Percentiles rank a stretch among this genome's conserved stretches.
phyloP scores from a whole-genome alignment of 176 grass and related monocot species.

The Musa troglodytarum region DNA sequence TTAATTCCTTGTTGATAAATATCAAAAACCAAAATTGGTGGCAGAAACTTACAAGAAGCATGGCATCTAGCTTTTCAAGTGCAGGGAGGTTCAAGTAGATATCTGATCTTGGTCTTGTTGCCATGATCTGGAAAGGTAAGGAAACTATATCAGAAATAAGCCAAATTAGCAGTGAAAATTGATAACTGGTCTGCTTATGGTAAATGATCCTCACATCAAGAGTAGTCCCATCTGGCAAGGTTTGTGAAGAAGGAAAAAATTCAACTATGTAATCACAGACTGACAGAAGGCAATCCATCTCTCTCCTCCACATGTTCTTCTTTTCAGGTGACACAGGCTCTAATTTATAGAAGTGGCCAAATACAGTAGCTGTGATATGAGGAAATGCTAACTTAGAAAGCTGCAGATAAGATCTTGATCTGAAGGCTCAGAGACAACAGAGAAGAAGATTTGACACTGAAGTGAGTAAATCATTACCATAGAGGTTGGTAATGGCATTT shows the following conservation, averaged over 20 bases:
- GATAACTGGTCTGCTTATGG: not conserved
- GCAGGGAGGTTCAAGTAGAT: conserved; percentile 96
- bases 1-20: not conserved
- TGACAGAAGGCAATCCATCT: conserved; percentile 94
- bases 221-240: conserved; percentile 60
- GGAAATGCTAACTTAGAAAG: conserved; percentile 4
- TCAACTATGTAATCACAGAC: conserved; percentile 96
- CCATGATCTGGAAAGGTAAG: conserved; percentile 56
- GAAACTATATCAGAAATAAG: not conserved
- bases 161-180: not conserved
- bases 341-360: conserved; percentile 77
- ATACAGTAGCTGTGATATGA: conserved; percentile 56
- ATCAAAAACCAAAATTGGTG: not conserved
- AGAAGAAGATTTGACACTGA: not conserved
- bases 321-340: conserved; percentile 70
- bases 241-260: conserved; percentile 79
- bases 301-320: conserved; percentile 92
- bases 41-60: conserved; percentile 60
- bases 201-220: conserved; percentile 56
- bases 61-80: conserved; percentile 84
- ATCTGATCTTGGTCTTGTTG: conserved; percentile 79
- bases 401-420: not conserved
- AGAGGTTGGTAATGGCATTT: conserved; percentile 98
- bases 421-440: not conserved
- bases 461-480: conserved; percentile 36